Base-by-base conservation (phyloP, 805 yeast species). In the Schwanniomyces sp. region DNA sequence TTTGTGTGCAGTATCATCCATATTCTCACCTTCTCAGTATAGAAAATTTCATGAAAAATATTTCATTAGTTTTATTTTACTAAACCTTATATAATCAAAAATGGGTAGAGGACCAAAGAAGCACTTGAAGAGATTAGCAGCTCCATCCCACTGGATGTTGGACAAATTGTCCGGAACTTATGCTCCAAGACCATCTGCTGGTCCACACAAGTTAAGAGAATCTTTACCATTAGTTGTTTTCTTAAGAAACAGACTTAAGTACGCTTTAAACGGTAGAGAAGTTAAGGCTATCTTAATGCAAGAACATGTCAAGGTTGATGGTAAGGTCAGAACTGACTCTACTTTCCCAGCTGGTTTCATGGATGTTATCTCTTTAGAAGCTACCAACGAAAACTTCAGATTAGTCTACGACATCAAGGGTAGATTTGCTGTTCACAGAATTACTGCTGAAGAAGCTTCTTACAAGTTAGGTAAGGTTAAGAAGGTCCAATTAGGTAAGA, bases 61-160 rank as follows among this genome's bases (percentile, higher is more conserved):
- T 39, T 29, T 18, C 21, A 3, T 21, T 12, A 21, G 10, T 34
- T 42, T 47, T 26, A 24, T 42, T 40, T 26, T 36, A 43, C 36
- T 21, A 30, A 28, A 44, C 30, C 25, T 34, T 24, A 38, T 29
- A 38, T 18, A 44, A 17, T 37, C 37, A 34, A 57, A 48, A 44
- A 59, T 59, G 63, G 63, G 52, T 56, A 59, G 63, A 59, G 63
- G 63, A 43, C 63, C 63, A 87, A 90, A 91, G 91, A 91, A 92
- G 86, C 97, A 92, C 79, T 86, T 91, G 78, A 91, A 92, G 86
- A 91, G 98, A 87, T 87, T 92, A 80, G 97, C 98, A 78, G 99
- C 99, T 78, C 99, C 99, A 85, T 87, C 91, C 84, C 99, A 94
- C 87, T 94, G 99, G 99, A 88, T 94, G 95, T 89, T 94, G 84